Base-by-base conservation (phyloP, 164 flowering plant species). In the Annona cherimola region DNA sequence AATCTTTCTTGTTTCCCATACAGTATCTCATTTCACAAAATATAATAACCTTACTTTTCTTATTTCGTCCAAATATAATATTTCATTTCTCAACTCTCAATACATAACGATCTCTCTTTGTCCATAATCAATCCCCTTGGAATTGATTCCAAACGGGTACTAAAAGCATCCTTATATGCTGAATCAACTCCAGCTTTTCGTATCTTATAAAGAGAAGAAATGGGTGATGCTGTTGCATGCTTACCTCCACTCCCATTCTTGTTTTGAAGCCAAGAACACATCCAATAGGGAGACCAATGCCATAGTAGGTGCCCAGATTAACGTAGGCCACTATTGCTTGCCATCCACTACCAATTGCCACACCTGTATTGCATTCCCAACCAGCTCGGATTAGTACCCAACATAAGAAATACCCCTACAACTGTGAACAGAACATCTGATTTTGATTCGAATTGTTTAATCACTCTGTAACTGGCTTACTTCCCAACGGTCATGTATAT, bases 331-430 rank as follows among this genome's bases (percentile, higher is more conserved):
- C 96, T 0, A 88, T 70, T 19, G 81, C 88, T 81, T 91, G 96
- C 96, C 96, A 89, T 65, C 96, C 96, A 71, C 90, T 83, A 20
- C 96, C 96, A 74, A 91, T 86, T 3, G 94, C 94, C 74, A 89
- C 91, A 14, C 91, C 91, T 84, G 77, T 70, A 75, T 63, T 65
- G 77, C 72, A 75, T 63, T 65, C 42, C 45, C 72, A 69, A 59
- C 57, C 57, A 50, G 9, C 14, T 7, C 14, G 3, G 14, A 50
- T 50, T 16, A 50, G 14, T 16, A 50, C 57, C 57, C 8, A 50
- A 50, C 14, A 50, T 7, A 9, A 50, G 57, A 9, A 9, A 11
- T 16, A 50, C 18, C 57, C 14, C 57, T 26, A 50, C 57, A 50
- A 9, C 14, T 8, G 57, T 3, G 57, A 50, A 2, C 57, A 0